A percentile compares a stretch with the other conserved stretches of the same genome.
Evolutionary conservation across 208 protist species (phyloP).

Genomic region (Angomonas ambiguus): DNA sequence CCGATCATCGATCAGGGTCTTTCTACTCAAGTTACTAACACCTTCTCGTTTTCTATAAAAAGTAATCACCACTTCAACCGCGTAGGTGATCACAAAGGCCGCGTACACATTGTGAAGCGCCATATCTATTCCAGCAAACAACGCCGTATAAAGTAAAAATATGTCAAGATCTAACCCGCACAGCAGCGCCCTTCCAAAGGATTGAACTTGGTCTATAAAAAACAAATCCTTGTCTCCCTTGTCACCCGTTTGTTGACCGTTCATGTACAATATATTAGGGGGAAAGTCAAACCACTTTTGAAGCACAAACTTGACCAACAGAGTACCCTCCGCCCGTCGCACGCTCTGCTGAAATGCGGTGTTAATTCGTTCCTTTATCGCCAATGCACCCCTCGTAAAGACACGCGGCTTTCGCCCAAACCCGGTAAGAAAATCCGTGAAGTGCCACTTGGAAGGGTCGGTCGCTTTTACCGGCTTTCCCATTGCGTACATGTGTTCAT

Average conservation of each 20-base stretch:
- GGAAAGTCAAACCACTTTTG: slow-evolving; percentile 63
- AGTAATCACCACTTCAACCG: slow-evolving; percentile 45
- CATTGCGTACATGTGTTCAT: slow-evolving; percentile 34
- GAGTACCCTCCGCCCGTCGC: slow-evolving; percentile 45
- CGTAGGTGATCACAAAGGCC: slow-evolving; percentile 54
- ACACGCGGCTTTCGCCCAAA: slow-evolving; percentile 45
- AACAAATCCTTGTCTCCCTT: slow-evolving; percentile 71
- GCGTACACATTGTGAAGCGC: slow-evolving; percentile 60
- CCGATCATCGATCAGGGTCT: slow-evolving; percentile 75
- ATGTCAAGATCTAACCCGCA: slow-evolving; percentile 71
- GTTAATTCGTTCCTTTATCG: slow-evolving; percentile 76
- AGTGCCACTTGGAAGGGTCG: slow-evolving; percentile 54
- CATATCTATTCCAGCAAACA: slow-evolving; percentile 68
- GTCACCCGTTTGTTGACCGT: slow-evolving; percentile 62
- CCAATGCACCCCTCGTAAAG: slow-evolving; percentile 41
- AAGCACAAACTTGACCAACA: slow-evolving; percentile 68
- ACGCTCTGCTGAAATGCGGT: slow-evolving; percentile 67
- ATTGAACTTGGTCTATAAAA: slow-evolving; percentile 66
- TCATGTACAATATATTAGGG: slow-evolving; percentile 84
- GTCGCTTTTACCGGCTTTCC: slow-evolving; percentile 21
- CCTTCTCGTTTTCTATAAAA: slow-evolving; percentile 60
- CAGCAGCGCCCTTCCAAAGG: slow-evolving; percentile 63
- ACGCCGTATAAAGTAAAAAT: slow-evolving; percentile 60
- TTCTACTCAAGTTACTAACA: slow-evolving; percentile 60
- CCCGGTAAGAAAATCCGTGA: slow-evolving; percentile 42